phyloP scores from a whole-genome alignment of 352 stramenopile genomes.

The Aphanomyces stellatus region DNA sequence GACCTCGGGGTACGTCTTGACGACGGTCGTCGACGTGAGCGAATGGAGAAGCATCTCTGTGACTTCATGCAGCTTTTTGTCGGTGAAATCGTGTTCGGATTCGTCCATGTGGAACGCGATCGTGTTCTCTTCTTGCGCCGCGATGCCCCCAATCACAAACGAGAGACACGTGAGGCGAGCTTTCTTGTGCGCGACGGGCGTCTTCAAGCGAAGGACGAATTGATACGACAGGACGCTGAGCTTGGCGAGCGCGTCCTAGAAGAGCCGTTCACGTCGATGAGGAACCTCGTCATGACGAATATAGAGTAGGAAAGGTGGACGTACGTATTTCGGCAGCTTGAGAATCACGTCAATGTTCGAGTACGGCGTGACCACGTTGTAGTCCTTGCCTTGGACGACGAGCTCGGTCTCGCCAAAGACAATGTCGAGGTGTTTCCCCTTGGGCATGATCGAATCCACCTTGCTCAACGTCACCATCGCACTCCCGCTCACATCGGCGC shows the following conservation, averaged over 20 bases:
- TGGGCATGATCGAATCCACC: neutral
- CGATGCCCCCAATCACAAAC: neutral
- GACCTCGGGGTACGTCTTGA: constrained; percentile 8
- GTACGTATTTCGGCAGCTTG: constrained; percentile 13
- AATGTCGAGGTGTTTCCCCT: constrained; percentile 16
- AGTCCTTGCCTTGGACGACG: constrained; percentile 15
- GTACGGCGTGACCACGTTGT: constrained; percentile 6
- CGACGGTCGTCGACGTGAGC: neutral
- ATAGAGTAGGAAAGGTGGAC: no score
- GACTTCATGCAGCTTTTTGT: constrained; percentile 7
- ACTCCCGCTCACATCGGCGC: neutral
- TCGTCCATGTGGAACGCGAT: constrained; percentile 3
- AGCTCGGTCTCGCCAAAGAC: constrained; percentile 16
- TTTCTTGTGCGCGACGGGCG: neutral
- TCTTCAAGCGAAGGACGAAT: constrained; percentile 12
- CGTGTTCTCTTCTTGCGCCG: neutral
- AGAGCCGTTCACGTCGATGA: neutral
- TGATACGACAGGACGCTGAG: constrained; percentile 2
- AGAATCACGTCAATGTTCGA: constrained; percentile 13
- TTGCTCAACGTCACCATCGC: constrained; percentile 9
- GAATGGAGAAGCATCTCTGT: neutral
- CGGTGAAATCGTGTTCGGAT: neutral
- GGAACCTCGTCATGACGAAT: no score
- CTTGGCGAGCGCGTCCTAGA: constrained; percentile 5
- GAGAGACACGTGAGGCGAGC: constrained; percentile 2